phyloP scores from a whole-genome alignment of 345 rosid species.

The Turnera subulata region DNA sequence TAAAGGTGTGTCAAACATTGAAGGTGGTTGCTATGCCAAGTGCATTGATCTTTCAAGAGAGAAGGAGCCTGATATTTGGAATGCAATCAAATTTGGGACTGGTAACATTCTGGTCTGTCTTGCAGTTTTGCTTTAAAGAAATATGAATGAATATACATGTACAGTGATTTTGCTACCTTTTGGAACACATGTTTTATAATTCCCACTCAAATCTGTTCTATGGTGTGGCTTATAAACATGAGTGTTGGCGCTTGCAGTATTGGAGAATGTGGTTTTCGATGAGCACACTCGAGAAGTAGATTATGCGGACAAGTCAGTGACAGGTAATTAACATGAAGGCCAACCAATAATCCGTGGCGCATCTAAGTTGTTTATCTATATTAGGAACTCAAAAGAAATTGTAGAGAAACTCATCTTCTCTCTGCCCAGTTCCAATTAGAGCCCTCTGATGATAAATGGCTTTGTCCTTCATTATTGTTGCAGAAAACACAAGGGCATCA shows the following conservation, averaged over 20 bases:
- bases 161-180: neutral
- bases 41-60: slow-evolving; percentile 89
- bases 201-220: no score
- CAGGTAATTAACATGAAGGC: slow-evolving; percentile 46
- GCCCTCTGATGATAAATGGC: no score
- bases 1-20: slow-evolving; percentile 89
- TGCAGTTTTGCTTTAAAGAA: no score
- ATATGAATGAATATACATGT: no score
- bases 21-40: slow-evolving; percentile 98
- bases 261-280: slow-evolving; percentile 95
- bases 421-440: no score
- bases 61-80: slow-evolving; percentile 96
- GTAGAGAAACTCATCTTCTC: no score
- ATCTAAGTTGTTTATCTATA: no score
- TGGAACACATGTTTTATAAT: neutral
- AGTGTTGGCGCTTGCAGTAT: slow-evolving; percentile 39
- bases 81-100: slow-evolving; percentile 92
- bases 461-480: neutral
- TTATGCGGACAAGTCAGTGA: slow-evolving; percentile 74
- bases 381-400: no score
- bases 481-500: slow-evolving; percentile 36
- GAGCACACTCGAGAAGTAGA: slow-evolving; percentile 91
- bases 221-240: neutral
- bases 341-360: no score
- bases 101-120: no score